Evolutionary conservation across 805 yeast genomes (phyloP).

Genomic region (Cyberlindnera euphorbiae): DNA sequence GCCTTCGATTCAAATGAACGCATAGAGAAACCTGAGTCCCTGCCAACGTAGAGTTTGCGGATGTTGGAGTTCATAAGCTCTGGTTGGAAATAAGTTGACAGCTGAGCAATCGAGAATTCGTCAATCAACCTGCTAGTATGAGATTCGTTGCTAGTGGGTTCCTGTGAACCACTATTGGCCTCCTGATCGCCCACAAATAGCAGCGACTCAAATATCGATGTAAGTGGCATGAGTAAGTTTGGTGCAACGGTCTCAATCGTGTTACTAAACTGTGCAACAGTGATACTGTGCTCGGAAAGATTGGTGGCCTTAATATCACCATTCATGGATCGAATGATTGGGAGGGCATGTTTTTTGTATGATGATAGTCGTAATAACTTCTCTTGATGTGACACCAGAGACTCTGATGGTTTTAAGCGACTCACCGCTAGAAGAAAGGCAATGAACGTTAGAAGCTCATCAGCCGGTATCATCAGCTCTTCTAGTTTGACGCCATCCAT

Average conservation of each 20-base stretch:
- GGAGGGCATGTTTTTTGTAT: slow-evolving; percentile 40
- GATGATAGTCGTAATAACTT: slow-evolving; percentile 34
- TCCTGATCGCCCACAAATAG: slow-evolving; percentile 25
- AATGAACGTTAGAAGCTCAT: slow-evolving; percentile 38
- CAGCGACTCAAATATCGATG: slow-evolving; percentile 38
- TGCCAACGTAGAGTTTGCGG: slow-evolving; percentile 63
- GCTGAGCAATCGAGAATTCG: slow-evolving; percentile 35
- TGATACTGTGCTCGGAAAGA: slow-evolving; percentile 19
- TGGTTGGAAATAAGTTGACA: slow-evolving; percentile 34
- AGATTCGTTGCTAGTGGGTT: too few species aligned
- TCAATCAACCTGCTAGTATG: slow-evolving; percentile 28
- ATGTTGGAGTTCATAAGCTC: slow-evolving; percentile 43
- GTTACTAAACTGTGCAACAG: slow-evolving; percentile 30
- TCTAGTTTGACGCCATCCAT: slow-evolving; percentile 42
- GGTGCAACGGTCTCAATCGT: slow-evolving; percentile 36
- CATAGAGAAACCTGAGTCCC: slow-evolving; percentile 82
- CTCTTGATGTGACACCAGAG: slow-evolving; percentile 23
- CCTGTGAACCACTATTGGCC: too few species aligned
- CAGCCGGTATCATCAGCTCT: slow-evolving; percentile 34
- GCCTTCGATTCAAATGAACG: slow-evolving; percentile 67
- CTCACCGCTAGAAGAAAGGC: slow-evolving; percentile 45
- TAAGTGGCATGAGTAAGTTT: slow-evolving; percentile 39
- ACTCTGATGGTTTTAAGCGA: slow-evolving; percentile 34
- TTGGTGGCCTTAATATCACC: slow-evolving; percentile 28
- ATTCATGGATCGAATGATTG: slow-evolving; percentile 47